Base-by-base conservation (phyloP, 352 stramenopile species). In the Globisporangium yorkense region DNA sequence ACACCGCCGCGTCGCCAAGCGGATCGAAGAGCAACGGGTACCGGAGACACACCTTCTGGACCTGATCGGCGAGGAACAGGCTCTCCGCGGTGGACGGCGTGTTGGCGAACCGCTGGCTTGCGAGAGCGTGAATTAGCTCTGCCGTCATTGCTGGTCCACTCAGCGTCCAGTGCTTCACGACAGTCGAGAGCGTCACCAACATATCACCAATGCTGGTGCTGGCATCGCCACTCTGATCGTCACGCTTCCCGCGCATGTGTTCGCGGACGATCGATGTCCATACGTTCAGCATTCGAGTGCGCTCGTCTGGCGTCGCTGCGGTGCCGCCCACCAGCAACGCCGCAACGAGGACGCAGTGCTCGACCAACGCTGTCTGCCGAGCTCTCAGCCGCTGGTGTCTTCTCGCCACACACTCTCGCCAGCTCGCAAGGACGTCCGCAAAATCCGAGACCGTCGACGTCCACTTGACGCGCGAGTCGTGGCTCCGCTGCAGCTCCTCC, bases 21-120 rank as follows among this genome's bases (percentile, higher is more conserved):
- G 80, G 77, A 35, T 89, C 80, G 0, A 84, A 27, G 0, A 89
- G 63, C 41, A 89, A 56, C 7, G 74, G 68, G 24, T 76, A 77
- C 57, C 75, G 72, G 16, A 72, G 68, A 41, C 73, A 70, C 15
- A 83, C 62, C 62, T 75, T 66, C 27, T 75, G 65, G 16, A 63
- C 56, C 43, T 86, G 74, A 39, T 84, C 68, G 59, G 82, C 69
- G 13, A 87, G 52, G 29, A 84, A 72, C 45, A 89, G 57, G 47
- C 70, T 84, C 10, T 70, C 66, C 3, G 66, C 61, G 21, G 87
- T 62, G 6, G 73, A 59, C 0, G 45, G 57, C 0, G 67, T 39
- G 3, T 72, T 41, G 0, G 49, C 13, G 52, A 57, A 43, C 1
- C 70, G 54, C 48, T 66, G 56, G 1, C 66, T 68, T n/a, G 72